Evolutionary conservation across 2,329 filamentous ascomycete species (phyloP), one percentile per base, ranked within the genome.

Genomic region (Fusarium paranaense): DNA sequence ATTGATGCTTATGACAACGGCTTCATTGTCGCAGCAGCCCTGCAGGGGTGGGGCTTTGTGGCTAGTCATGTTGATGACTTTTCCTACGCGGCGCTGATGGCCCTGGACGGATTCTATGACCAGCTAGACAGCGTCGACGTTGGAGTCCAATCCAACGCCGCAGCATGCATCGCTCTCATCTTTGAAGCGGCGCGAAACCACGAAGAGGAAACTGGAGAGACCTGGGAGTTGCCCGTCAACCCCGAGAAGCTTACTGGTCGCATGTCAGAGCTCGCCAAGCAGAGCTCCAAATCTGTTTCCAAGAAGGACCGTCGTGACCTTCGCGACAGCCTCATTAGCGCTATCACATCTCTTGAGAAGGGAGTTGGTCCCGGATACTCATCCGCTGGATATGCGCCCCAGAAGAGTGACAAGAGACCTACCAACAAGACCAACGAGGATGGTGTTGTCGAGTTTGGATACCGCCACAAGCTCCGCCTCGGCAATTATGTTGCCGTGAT

Each of bases 71-170:
- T 96, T 8, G 92, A 95, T 5, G 93, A 96, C 77, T 86, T 95
- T 50, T 90, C 94, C 75, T 88, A 89, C 18, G 87, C 91, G 69
- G 94, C 92, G 35, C 91, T 94, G 72, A 84, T 90, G 32, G 92
- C 94, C 18, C 89, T 97, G 77, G 93, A 97, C 62, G 91, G 92
- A 2, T 95, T 98, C 76, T 91, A 94, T 47, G 95, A 97, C 57
- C 95, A 97, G 82, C 91, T 98, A 20, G 91, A 95, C 69, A 95
- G 93, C 80, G 87, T 87, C 35, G 91, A 95, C 67, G 85, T 91
- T 1, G 86, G 89, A 10, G 93, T 97, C 1, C 94, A 97, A 78
- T 90, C 94, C 54, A 90, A 92, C 5, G 93, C 94, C 0, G 94
- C 93, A 5, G 90, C 93, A 78, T 94, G 94, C 80, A 95, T 97